These are phyloP conservation scores for Leccinum longicurvipes DNA, from an alignment of 768 basidiomycete genomes.

Conservation along the genomic window DNA sequence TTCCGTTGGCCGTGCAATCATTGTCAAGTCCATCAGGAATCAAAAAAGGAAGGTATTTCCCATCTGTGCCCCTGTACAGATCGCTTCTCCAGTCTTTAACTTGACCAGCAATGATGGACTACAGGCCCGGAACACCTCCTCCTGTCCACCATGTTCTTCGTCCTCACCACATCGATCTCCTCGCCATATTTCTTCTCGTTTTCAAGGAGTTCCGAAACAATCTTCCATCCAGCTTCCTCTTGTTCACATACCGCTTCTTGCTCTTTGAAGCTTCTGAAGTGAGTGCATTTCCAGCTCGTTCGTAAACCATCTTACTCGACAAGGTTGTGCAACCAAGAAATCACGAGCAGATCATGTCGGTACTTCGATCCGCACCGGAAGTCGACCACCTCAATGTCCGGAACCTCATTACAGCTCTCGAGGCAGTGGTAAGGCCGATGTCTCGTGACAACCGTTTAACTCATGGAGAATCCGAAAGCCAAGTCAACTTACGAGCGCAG, in stretches of 20 bases:
- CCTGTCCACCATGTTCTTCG: constrained; percentile 65
- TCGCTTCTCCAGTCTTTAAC: background rate
- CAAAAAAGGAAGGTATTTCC: constrained; percentile 25
- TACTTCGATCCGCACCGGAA: constrained; percentile 44
- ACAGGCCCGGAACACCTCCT: constrained; percentile 45
- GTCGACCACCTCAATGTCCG: constrained; percentile 40
- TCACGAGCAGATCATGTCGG: constrained; percentile 46
- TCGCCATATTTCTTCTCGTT: constrained; percentile 58
- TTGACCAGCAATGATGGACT: constrained; percentile 19
- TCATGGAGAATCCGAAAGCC: constrained; percentile 36
- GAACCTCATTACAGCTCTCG: constrained; percentile 46
- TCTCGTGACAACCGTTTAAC: constrained; percentile 14
- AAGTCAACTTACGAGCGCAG: constrained; percentile 47
- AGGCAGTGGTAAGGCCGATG: constrained; percentile 33
- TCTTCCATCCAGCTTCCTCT: constrained; percentile 54
- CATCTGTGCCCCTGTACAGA: background rate
- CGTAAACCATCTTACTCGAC: constrained; percentile 3
- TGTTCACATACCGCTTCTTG: constrained; percentile 64
- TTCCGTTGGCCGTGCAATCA: background rate
- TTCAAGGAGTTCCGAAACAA: constrained; percentile 58
- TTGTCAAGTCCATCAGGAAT: background rate
- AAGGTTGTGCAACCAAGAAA: constrained; percentile 66
- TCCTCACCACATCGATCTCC: constrained; percentile 73
- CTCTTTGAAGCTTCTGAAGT: constrained; percentile 74
- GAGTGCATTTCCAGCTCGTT: background rate